Evolutionary conservation across 176 grass and related monocot genomes (phyloP).

Genomic region (Raddia distichophylla): DNA sequence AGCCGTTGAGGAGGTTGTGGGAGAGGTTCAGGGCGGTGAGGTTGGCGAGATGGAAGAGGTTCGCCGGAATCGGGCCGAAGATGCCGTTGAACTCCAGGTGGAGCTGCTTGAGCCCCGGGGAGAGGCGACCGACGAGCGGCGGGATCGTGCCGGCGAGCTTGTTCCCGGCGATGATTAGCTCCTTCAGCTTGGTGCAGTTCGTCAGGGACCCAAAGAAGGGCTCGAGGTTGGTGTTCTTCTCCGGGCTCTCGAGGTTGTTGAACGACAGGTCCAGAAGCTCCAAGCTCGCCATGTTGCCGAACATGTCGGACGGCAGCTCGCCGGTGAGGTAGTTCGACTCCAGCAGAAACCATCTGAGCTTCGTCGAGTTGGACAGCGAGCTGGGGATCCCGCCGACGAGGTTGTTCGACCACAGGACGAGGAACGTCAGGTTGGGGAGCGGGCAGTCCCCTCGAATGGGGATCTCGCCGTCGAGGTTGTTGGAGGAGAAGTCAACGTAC

Average conservation of each 20-base stretch:
- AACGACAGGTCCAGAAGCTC: slow-evolving; percentile 71
- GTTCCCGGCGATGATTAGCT: slow-evolving; percentile 78
- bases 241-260: slow-evolving; percentile 60
- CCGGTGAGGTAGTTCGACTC: slow-evolving; percentile 67
- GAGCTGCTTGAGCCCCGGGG: slow-evolving; percentile 58
- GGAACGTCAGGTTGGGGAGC: slow-evolving; percentile 63
- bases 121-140: slow-evolving; percentile 54
- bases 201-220: slow-evolving; percentile 83
- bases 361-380: slow-evolving; percentile 75
- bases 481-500: slow-evolving; percentile 75
- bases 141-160: slow-evolving; percentile 63
- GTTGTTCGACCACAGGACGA: slow-evolving; percentile 87
- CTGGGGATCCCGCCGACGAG: slow-evolving; percentile 60
- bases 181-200: slow-evolving; percentile 66
- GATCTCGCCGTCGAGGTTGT: slow-evolving; percentile 64
- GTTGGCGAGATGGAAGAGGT: slow-evolving; percentile 60
- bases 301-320: slow-evolving; percentile 61
- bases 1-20: slow-evolving; percentile 67
- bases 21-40: slow-evolving; percentile 74
- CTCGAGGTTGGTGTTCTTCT: slow-evolving; percentile 60
- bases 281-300: slow-evolving; percentile 59
- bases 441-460: slow-evolving; percentile 51
- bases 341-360: slow-evolving; percentile 76
- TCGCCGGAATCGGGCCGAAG: slow-evolving; percentile 74
- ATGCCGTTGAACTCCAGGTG: slow-evolving; percentile 83